These are phyloP conservation scores for Fusarium dimerum DNA, from an alignment of 2,329 filamentous ascomycete species.

Conservation along the genomic window DNA sequence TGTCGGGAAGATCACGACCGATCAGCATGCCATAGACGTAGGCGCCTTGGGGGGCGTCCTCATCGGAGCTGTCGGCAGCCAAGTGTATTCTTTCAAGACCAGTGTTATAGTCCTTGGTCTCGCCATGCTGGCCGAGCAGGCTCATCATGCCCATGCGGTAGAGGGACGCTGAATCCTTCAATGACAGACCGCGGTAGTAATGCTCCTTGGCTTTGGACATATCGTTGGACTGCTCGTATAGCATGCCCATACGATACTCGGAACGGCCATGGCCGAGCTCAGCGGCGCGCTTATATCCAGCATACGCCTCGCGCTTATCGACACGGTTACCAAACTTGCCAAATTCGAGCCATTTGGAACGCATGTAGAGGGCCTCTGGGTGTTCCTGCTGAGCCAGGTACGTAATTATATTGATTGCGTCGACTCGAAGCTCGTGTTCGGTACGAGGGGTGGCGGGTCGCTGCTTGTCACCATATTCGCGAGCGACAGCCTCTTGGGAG, in stretches of 20 bases:
- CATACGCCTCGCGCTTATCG: constrained; percentile 93
- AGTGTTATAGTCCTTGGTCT: constrained; percentile 74
- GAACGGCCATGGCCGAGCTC: constrained; percentile 84
- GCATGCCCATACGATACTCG: constrained; percentile 97
- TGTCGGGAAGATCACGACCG: constrained; percentile 86
- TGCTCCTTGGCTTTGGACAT: constrained; percentile 87
- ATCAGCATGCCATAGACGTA: constrained; percentile 96
- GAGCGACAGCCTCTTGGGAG: constrained; percentile 72
- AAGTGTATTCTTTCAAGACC: constrained; percentile 82
- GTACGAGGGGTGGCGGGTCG: constrained; percentile 79
- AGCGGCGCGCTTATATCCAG: constrained; percentile 81
- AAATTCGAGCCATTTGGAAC: constrained; percentile 96
- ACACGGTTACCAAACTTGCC: constrained; percentile 89
- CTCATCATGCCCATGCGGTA: constrained; percentile 97
- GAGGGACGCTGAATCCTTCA: constrained; percentile 83
- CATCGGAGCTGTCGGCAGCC: constrained; percentile 85
- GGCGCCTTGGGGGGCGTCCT: constrained; percentile 94
- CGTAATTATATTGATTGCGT: constrained; percentile 88
- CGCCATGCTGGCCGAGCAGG: constrained; percentile 88
- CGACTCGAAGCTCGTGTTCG: constrained; percentile 83
- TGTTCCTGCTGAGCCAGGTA: constrained; percentile 91
- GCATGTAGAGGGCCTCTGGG: constrained; percentile 91
- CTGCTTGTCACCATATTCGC: constrained; percentile 54
- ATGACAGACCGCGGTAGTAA: constrained; percentile 78
- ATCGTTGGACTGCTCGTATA: constrained; percentile 94